Conservation (phyloP, 1,284 basidiomycete genomes). For the Ustilago esculenta region DNA sequence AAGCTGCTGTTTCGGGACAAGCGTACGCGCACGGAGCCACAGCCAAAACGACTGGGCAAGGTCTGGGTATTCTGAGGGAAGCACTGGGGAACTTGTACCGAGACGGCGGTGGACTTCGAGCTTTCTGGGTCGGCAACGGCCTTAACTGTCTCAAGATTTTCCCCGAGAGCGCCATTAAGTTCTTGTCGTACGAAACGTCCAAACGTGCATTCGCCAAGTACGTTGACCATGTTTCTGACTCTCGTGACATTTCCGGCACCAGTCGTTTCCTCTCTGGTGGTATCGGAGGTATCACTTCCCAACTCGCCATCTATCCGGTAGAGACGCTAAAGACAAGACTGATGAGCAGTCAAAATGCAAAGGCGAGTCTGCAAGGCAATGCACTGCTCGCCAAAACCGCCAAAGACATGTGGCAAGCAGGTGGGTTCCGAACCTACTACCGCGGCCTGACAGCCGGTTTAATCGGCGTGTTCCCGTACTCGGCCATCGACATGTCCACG, state of each 20-base stretch:
- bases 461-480: slow-evolving; percentile 69
- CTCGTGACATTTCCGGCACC: slow-evolving; percentile 86
- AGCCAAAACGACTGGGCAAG: slow-evolving; percentile 43
- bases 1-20: slow-evolving; percentile 22
- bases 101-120: slow-evolving; percentile 79
- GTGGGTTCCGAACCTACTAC: slow-evolving; percentile 86
- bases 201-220: slow-evolving; percentile 94
- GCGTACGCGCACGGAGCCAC: slow-evolving; percentile 12
- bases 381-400: slow-evolving; percentile 73
- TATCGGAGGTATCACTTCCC: slow-evolving; percentile 91
- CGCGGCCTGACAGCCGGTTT: slow-evolving; percentile 79
- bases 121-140: slow-evolving; percentile 85
- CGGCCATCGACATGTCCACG: slow-evolving; percentile 68
- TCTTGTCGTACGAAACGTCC: slow-evolving; percentile 92
- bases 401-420: slow-evolving; percentile 78
- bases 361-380: slow-evolving; percentile 72
- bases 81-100: slow-evolving; percentile 83
- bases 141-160: slow-evolving; percentile 87
- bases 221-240: slow-evolving; percentile 88
- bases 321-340: slow-evolving; percentile 66
- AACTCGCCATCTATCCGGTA: slow-evolving; percentile 73
- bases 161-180: slow-evolving; percentile 89
- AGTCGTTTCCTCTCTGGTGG: slow-evolving; percentile 96
- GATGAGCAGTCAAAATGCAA: slow-evolving; percentile 77
- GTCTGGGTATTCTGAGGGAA: slow-evolving; percentile 73